These are phyloP conservation scores for Bryoerythrophyllum caledonicum DNA, from an alignment of 225 moss, liverwort and hornwort species.

Conservation along the genomic window DNA sequence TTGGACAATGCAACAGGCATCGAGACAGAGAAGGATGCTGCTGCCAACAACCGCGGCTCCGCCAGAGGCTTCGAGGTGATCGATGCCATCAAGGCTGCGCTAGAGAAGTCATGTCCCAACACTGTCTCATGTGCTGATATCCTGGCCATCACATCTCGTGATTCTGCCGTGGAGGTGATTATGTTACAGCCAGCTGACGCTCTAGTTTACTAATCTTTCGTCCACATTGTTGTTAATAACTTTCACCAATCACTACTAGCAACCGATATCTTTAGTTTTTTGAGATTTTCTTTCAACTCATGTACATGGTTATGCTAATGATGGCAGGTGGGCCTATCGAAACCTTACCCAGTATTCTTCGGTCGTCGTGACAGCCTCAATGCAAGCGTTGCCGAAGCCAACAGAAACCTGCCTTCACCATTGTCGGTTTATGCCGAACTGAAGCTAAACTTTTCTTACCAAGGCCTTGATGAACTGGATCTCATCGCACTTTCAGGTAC, in stretches of 20 bases:
- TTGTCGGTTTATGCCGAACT: background rate
- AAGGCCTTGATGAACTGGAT: constrained; percentile 21
- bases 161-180: constrained; percentile 34
- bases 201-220: background rate
- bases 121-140: constrained; percentile 76
- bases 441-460: background rate
- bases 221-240: background rate
- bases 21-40: constrained; percentile 33
- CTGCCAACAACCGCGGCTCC: constrained; percentile 28
- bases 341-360: constrained; percentile 10
- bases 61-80: constrained; percentile 55
- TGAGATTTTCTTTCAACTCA: no score
- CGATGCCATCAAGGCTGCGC: constrained; percentile 57
- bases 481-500: constrained; percentile 36
- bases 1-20: constrained; percentile 36
- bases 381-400: constrained; percentile 9
- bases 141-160: constrained; percentile 61
- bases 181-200: no score
- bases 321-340: constrained; percentile 19
- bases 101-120: constrained; percentile 64
- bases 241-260: no score
- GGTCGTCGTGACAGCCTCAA: constrained; percentile 37
- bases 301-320: background rate
- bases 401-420: constrained; percentile 19
- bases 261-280: background rate